Evolutionary conservation across 2,329 filamentous ascomycete genomes (phyloP), one percentile per base, ranked within the genome.

Genomic region (Pseudocercospora fuligena): DNA sequence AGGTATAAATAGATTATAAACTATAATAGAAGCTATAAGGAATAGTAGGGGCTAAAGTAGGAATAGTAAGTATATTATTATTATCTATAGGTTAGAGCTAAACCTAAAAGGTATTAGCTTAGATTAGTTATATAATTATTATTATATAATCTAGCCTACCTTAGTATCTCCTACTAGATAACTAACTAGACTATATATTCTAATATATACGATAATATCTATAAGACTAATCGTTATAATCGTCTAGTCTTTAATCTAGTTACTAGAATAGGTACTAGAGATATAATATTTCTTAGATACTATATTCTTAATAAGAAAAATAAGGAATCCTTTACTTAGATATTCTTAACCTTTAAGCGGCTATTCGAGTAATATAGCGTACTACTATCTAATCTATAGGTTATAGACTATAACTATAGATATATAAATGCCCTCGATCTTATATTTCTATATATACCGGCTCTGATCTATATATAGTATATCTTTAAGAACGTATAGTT

Each of bases 181-280:
- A n/a, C n/a, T n/a, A n/a, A n/a, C n/a, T n/a, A n/a, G n/a, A n/a
- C n/a, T n/a, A n/a, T n/a, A n/a, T n/a, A n/a, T n/a, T n/a, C n/a
- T n/a, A n/a, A n/a, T n/a, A n/a, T n/a, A n/a, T n/a, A n/a, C n/a
- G 11, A 53, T 53, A 53, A 53, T 53, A 53, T 21, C 49, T 53
- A 53, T 53, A 53, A 53, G 49, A 53, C 49, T n/a, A 53, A 53
- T 27, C 49, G 19, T 3, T 53, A 53, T 53, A 53, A 53, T 27
- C 11, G 25, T n/a, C 19, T 27, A 27, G 14, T 53, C 12, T 21
- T 21, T 53, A 53, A 53, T 27, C 11, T 53, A 12, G 19, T 53
- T 23, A 27, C 49, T 53, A 53, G 49, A 27, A 53, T 53, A 53
- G 49, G 19, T n/a, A 21, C 19, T 23, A 53, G 25, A 21, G 49